Evolutionary conservation across 2,329 filamentous ascomycete genomes (phyloP).

Genomic region (Botrytis galanthina): DNA sequence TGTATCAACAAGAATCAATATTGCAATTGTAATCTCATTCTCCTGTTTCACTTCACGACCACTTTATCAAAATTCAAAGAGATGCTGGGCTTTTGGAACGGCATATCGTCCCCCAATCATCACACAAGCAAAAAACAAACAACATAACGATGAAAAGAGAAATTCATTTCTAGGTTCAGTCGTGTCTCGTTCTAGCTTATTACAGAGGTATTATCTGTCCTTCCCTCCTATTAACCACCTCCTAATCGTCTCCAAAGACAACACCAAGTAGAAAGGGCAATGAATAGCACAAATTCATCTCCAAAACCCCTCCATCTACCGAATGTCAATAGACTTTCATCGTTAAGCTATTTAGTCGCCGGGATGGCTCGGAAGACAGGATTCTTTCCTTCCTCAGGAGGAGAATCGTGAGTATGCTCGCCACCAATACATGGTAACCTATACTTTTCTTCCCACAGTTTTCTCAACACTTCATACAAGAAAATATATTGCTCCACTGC

Average conservation of each 20-base stretch:
- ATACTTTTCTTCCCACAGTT: constrained; percentile 69
- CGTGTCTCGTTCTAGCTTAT: not conserved
- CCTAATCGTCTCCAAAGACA: not conserved
- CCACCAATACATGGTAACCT: constrained; percentile 30
- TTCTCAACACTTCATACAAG: constrained; percentile 80
- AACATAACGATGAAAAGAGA: not conserved
- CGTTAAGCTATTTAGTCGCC: not conserved
- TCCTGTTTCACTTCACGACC: not conserved
- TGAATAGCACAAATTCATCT: constrained; percentile 3
- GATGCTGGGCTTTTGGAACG: not conserved
- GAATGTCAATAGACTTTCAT: not conserved
- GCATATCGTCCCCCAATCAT: not conserved
- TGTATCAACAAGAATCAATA: not conserved
- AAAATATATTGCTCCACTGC: constrained; percentile 80
- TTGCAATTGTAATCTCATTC: not conserved
- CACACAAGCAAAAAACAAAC: not conserved
- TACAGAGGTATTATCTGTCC: not conserved
- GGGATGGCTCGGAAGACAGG: constrained; percentile 7
- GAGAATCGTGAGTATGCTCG: constrained; percentile 29
- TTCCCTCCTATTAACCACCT: not conserved
- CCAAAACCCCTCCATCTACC: not conserved
- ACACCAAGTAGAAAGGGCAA: constrained; percentile 6
- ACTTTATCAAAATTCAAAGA: not conserved
- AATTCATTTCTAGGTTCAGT: not conserved
- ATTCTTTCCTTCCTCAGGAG: constrained; percentile 20